Conservation (phyloP, 768 basidiomycete genomes). For the Trametes gibbosa region DNA sequence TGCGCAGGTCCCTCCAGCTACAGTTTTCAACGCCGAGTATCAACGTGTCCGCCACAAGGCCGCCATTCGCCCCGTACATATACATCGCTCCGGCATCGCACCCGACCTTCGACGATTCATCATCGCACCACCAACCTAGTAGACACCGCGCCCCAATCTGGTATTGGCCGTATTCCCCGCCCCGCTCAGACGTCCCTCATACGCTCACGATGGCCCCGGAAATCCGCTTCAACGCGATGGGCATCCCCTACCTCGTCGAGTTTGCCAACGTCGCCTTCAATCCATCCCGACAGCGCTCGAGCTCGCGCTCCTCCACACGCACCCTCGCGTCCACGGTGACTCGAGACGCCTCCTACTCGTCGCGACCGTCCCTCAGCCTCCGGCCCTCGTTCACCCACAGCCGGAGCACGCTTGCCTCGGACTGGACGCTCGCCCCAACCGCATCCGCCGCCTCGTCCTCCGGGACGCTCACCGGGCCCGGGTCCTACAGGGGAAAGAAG, state of each 20-base stretch:
- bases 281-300: constrained; percentile 14
- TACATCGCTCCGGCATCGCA: not conserved
- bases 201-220: constrained; percentile 25
- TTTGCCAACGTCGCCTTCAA: constrained; percentile 33
- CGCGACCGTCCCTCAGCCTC: constrained; percentile 12
- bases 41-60: constrained; percentile 18
- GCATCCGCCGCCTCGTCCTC: constrained; percentile 23
- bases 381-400: not conserved
- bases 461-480: constrained; percentile 18
- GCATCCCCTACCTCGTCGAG: constrained; percentile 36
- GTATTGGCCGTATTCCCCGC: constrained; percentile 18
- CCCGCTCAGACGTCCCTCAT: not conserved
- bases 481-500: not conserved
- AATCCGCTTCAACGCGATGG: constrained; percentile 32
- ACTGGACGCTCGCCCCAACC: constrained; percentile 14
- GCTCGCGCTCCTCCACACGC: constrained; percentile 8
- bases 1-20: not conserved
- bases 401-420: constrained; percentile 8
- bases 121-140: not conserved
- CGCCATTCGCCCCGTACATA: constrained; percentile 1
- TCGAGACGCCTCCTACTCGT: not conserved
- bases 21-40: not conserved
- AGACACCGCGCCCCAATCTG: constrained; percentile 10
- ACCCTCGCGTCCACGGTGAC: constrained; percentile 2
- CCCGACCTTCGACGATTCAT: not conserved